Evolutionary conservation across 2,329 filamentous ascomycete genomes (phyloP), one percentile per base, ranked within the genome.

Genomic region (Trichoderma lentiforme): DNA sequence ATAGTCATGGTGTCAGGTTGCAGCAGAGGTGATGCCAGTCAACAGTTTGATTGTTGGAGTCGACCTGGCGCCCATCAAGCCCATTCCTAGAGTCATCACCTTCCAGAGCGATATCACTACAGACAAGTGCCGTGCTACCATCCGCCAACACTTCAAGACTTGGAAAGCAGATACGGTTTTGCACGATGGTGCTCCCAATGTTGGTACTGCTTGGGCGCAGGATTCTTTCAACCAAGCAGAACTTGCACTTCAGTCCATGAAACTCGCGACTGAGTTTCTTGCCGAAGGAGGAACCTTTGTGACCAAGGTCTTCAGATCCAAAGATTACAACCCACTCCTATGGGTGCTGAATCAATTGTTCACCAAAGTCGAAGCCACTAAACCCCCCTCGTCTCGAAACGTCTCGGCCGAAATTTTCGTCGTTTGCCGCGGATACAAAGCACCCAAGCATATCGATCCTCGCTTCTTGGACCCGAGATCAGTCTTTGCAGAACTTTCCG

Each of bases 331-430:
- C 80, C 91, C 94, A 72, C 84, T 99, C 60, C 87, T 98, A 63
- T 99, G 96, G 96, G 95, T 98, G 39, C 94, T 98, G 85, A 97
- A 97, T 80, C 96, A 99, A 81, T 87, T 99, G 1, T 99, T 99
- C 84, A 88, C 88, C 62, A 97, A 96, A 76, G 96, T 99, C 74
- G 95, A 99, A 80, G 95, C 97, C 63, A 99, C 96, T 6, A 99
- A 99, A 82, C 96, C 96, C 4, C 96, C 96, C 0, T 97, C 94
- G 0, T 97, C 94, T 9, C 89, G 96, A 85, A 98, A 97, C 78
- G 95, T 99, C 67, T 98, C 94, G 8, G 96, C 96, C 75, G 96
- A 99, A 85, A 98, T 98, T 53, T 99, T 99, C 85, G 95, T 98
- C 74, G 96, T 99, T 39, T 98, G 95, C 83, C 90, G 92, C 75